Evolutionary conservation across 495 filamentous ascomycete species (phyloP).

Genomic region (Xeromyces bisporus): DNA sequence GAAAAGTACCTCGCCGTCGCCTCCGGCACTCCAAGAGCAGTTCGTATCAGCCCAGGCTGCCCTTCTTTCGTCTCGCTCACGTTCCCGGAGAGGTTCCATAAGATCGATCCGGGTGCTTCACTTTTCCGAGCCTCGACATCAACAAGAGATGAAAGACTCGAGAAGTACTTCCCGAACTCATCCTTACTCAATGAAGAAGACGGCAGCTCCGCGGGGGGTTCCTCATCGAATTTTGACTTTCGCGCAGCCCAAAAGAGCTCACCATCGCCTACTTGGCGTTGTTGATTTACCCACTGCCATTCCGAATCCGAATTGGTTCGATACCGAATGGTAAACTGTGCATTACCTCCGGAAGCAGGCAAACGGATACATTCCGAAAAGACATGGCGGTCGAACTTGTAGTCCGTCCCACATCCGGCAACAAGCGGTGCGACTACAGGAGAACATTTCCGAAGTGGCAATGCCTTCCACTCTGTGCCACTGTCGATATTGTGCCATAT

Average conservation of each 20-base stretch:
- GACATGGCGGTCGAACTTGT: slow-evolving; percentile 21
- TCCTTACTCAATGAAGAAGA: slow-evolving; percentile 12
- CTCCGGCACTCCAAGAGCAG: slow-evolving; percentile 49
- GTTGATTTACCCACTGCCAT: slow-evolving; percentile 67
- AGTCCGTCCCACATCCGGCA: slow-evolving; percentile 8
- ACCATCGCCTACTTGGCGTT: slow-evolving; percentile 43
- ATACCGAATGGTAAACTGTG: slow-evolving; percentile 64
- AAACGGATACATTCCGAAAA: slow-evolving; percentile 19
- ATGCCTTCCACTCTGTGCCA: slow-evolving; percentile 18
- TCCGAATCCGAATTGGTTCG: slow-evolving; percentile 31
- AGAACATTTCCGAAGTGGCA: slow-evolving; percentile 14
- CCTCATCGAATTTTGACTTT: neutral
- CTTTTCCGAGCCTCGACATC: slow-evolving; percentile 37
- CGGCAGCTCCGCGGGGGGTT: slow-evolving; percentile 3
- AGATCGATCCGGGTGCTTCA: slow-evolving; percentile 49
- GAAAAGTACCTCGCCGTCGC: slow-evolving; percentile 50
- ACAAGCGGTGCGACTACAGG: slow-evolving; percentile 17
- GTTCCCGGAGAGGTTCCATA: slow-evolving; percentile 50
- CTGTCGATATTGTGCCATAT: slow-evolving; percentile 54
- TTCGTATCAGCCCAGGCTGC: slow-evolving; percentile 34
- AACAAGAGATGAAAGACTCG: slow-evolving; percentile 38
- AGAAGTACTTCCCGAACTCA: slow-evolving; percentile 43
- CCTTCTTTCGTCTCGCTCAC: slow-evolving; percentile 37
- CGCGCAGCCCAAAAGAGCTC: slow-evolving; percentile 32
- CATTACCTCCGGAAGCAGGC: slow-evolving; percentile 13